Evolutionary conservation across 345 rosid genomes (phyloP), one percentile per base, ranked within the genome.

Genomic region (Moringa oleifera): DNA sequence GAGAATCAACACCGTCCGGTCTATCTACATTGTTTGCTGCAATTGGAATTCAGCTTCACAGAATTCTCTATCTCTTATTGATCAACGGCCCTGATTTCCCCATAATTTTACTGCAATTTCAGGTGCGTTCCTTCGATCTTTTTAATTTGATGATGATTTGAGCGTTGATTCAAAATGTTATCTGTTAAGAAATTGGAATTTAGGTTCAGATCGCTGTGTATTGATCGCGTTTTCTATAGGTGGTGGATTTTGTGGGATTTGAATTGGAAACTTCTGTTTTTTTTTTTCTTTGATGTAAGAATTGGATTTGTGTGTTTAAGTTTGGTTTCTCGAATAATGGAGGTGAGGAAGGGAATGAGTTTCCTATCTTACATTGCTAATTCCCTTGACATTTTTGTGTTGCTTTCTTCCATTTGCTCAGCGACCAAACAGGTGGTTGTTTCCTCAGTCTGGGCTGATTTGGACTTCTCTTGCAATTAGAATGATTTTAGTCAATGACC

Each of bases 1-100:
- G 51, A 53, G 37, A 61, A 52, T 62, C 74, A 57, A 31, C 70
- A 24, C 68, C 74, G 31, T 65, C 65, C 4, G 68, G 61, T 74
- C 68, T 58, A 41, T 25, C 28, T 24, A 20, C 54, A 20, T 53
- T 58, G 23, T 45, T 20, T 36, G 17, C 18, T 21, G 53, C 50
- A 64, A 57, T 57, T 15, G 12, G 12, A 41, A 41, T 41, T 41
- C 47, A 41, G 37, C 12, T 41, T 57, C 47, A 23, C 65, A n/a
- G 46, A 0, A 51, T 47, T 36, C 24, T 23, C 33, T 46, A 20
- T 23, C 54, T 58, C 60, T 18, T 49, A 54, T 53, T 51, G 45
- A 11, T 41, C 47, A 41, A 41, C 47, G 47, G 47, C 47, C 47
- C 47, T 41, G 47, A 41, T 41, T 53, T 36, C 21, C 8, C 56